Evolutionary conservation across 2,329 filamentous ascomycete genomes (phyloP), one percentile per base, ranked within the genome.

Genomic region (Venturia aucupariae): DNA sequence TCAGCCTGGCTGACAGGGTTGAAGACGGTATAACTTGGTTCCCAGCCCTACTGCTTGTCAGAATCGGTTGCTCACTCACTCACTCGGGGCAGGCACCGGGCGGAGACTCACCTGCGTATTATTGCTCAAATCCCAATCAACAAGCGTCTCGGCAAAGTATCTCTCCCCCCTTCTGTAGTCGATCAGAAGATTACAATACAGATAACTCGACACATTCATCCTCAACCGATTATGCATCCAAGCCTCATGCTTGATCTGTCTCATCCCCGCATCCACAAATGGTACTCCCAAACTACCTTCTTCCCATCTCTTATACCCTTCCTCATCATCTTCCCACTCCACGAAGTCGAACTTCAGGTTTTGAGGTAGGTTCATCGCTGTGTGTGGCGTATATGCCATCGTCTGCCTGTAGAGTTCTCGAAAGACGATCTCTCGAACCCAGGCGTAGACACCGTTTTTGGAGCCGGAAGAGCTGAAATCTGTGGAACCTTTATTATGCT

Each of bases 191-290:
- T 82, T 81, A 57, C 75, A 79, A 57, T 78, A 76, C 11, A 82
- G 69, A 66, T 81, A 82, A 3, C 72, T 76, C 0, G 74, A 75
- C 0, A 78, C 77, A 62, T 81, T 81, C 80, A 82, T 82, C 41
- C 80, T 75, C 19, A 80, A 70, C 0, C 80, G 75, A 64, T 82
- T 82, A 66, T 82, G 80, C 80, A 82, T 81, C 66, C 79, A 82
- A 2, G 75, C 78, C 66, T 81, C 80, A 1, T 72, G 67, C 46
- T 78, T 78, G 44, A 82, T 70, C 64, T 82, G 80, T 3, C 80
- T 70, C 80, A 82, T 82, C 0, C 80, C 80, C 0, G 80, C 79
- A 67, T 82, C 80, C 4, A 82, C 74, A 57, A 81, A 81, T 0
- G 80, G 80, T 22, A 79, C 76, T 11, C 80, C 80, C 0, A 79